phyloP scores from a whole-genome alignment of 495 filamentous ascomycete genomes.

The Daldinia decipiens region DNA sequence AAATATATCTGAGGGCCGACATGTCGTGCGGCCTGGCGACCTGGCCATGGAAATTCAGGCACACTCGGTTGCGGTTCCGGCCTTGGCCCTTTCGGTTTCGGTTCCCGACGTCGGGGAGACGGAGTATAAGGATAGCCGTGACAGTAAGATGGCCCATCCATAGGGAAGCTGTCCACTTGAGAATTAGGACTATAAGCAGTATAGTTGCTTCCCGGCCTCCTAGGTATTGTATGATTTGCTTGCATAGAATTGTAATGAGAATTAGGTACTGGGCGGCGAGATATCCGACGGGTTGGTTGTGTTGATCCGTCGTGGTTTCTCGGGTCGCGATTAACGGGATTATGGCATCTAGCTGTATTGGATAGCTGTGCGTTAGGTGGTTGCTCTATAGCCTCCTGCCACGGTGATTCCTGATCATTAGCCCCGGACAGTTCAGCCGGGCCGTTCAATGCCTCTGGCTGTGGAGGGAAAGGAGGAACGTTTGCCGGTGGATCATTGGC shows the following conservation, averaged over 20 bases:
- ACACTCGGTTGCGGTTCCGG: background rate
- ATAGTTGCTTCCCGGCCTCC: background rate
- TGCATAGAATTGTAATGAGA: background rate
- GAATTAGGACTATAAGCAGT: background rate
- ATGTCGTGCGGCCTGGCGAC: no score
- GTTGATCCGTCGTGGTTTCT: background rate
- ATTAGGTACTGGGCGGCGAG: background rate
- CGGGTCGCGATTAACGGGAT: no score
- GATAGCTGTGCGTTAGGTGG: background rate
- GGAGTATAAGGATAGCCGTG: background rate
- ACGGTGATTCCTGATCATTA: background rate
- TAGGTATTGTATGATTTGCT: background rate
- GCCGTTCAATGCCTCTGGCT: background rate
- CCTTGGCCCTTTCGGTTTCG: background rate
- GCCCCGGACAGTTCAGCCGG: slow-evolving; percentile 4
- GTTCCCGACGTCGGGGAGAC: no score
- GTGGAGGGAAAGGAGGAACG: background rate
- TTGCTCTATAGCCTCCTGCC: background rate
- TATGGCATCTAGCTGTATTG: background rate
- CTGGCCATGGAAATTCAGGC: background rate
- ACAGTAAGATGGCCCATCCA: background rate
- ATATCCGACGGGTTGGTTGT: no score
- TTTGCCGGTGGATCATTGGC: background rate
- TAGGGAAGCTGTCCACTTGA: background rate
- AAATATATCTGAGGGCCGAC: slow-evolving; percentile 4